A percentile compares a stretch with the other conserved stretches of the same genome.
phyloP scores from a whole-genome alignment of 1,139 yeast species.

The Blastobotrys raffinosifermentans region DNA sequence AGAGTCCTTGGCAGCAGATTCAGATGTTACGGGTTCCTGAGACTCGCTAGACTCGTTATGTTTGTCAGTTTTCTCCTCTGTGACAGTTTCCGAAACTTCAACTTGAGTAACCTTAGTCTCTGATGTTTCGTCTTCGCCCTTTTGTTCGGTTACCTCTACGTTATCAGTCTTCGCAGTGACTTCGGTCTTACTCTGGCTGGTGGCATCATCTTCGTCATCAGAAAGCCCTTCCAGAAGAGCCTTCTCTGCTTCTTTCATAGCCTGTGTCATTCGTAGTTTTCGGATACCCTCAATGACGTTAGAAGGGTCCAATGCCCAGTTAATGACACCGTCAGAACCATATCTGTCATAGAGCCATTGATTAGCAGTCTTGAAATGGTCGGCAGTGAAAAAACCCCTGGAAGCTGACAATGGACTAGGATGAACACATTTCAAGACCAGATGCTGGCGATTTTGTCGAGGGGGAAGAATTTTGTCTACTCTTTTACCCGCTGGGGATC shows the following conservation, averaged over 20 bases:
- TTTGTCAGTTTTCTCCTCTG: no score
- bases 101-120: no score
- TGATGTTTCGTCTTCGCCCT: no score
- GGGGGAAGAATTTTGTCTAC: slow-evolving; percentile 41
- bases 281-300: slow-evolving; percentile 53
- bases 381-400: slow-evolving; percentile 71
- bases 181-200: not conserved
- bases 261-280: slow-evolving; percentile 6
- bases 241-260: slow-evolving; percentile 7
- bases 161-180: not conserved
- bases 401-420: slow-evolving; percentile 93
- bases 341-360: slow-evolving; percentile 55
- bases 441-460: slow-evolving; percentile 30
- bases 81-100: no score
- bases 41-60: no score
- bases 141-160: not conserved
- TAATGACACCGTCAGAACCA: slow-evolving; percentile 45
- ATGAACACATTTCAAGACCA: slow-evolving; percentile 70
- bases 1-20: no score
- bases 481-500: slow-evolving; percentile 80
- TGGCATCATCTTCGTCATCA: slow-evolving; percentile 3
- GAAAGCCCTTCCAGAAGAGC: not conserved
- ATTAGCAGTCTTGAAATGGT: slow-evolving; percentile 67
- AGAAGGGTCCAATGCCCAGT: slow-evolving; percentile 59
- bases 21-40: no score